Conservation (phyloP, 768 basidiomycete species). For the Termitomyces sp. region DNA sequence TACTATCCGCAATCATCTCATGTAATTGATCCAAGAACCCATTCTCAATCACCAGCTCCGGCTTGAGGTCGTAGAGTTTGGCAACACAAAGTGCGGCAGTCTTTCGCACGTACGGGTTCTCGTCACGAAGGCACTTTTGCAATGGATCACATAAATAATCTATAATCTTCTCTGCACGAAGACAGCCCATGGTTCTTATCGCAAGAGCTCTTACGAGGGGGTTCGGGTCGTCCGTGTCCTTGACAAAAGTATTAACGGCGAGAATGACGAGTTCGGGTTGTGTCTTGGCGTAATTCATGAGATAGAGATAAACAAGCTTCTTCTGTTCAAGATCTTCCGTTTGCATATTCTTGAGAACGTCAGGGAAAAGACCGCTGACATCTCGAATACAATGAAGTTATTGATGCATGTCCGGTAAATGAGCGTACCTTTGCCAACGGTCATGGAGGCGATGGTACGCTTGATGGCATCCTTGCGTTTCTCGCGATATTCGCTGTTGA, state of each 20-base stretch:
- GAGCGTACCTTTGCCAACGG: conserved; percentile 87
- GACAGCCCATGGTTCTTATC: conserved; percentile 95
- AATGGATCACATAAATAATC: conserved; percentile 97
- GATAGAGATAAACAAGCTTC: conserved; percentile 98
- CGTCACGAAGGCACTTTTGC: conserved; percentile 86
- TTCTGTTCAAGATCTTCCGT: conserved; percentile 99
- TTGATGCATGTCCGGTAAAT: background rate
- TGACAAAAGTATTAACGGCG: conserved; percentile 97
- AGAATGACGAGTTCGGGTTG: conserved; percentile 99
- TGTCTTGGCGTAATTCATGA: conserved; percentile 99
- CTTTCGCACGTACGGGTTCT: conserved; percentile 98
- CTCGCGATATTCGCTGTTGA: conserved; percentile 95
- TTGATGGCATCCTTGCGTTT: conserved; percentile 99
- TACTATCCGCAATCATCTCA: conserved; percentile 92
- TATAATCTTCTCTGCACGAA: conserved; percentile 98
- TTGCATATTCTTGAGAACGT: conserved; percentile 99
- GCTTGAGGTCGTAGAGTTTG: conserved; percentile 96
- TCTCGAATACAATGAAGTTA: conserved; percentile 34
- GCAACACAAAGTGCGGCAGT: conserved; percentile 96
- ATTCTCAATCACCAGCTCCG: conserved; percentile 90
- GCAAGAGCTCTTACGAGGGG: conserved; percentile 94
- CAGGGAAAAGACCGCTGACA: conserved; percentile 92
- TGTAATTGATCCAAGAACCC: conserved; percentile 86
- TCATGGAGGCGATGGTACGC: conserved; percentile 96
- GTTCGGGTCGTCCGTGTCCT: conserved; percentile 95